Conservation (phyloP, 2,329 filamentous ascomycete genomes). For the Fusarium armeniacum region DNA sequence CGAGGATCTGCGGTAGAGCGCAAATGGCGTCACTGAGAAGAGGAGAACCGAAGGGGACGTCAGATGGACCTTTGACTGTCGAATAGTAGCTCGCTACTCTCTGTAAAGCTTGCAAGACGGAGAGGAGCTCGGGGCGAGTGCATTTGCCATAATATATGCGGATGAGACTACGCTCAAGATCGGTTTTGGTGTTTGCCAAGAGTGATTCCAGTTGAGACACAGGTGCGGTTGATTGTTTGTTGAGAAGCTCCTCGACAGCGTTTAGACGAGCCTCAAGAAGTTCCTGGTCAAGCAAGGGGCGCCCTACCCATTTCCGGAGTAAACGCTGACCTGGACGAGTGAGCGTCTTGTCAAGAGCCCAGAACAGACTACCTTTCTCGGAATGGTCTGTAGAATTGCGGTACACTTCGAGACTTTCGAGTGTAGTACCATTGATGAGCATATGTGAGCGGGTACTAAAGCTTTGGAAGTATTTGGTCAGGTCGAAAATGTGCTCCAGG, state of each 20-base stretch:
- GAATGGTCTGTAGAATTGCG: slow-evolving; percentile 91
- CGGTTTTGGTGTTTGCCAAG: slow-evolving; percentile 78
- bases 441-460: slow-evolving; percentile 96
- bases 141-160: slow-evolving; percentile 98
- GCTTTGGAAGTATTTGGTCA: slow-evolving; percentile 97
- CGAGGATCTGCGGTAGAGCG: slow-evolving; percentile 80
- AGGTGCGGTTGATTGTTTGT: slow-evolving; percentile 73
- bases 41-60: slow-evolving; percentile 79
- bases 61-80: slow-evolving; percentile 72
- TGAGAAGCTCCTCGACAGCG: slow-evolving; percentile 88
- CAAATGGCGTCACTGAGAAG: slow-evolving; percentile 80
- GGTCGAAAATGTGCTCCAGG: slow-evolving; percentile 92
- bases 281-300: slow-evolving; percentile 83
- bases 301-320: slow-evolving; percentile 93
- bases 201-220: slow-evolving; percentile 82
- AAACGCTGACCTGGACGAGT: slow-evolving; percentile 91
- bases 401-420: slow-evolving; percentile 95
- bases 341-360: slow-evolving; percentile 92
- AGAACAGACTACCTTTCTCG: slow-evolving; percentile 90
- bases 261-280: slow-evolving; percentile 82
- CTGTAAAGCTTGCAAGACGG: slow-evolving; percentile 87
- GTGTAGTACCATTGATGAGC: slow-evolving; percentile 93
- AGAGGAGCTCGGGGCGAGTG: slow-evolving; percentile 87
- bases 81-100: slow-evolving; percentile 83
- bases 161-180: slow-evolving; percentile 93